Base-by-base conservation (phyloP, 306 rosid genomes). In the Quercus gilva region DNA sequence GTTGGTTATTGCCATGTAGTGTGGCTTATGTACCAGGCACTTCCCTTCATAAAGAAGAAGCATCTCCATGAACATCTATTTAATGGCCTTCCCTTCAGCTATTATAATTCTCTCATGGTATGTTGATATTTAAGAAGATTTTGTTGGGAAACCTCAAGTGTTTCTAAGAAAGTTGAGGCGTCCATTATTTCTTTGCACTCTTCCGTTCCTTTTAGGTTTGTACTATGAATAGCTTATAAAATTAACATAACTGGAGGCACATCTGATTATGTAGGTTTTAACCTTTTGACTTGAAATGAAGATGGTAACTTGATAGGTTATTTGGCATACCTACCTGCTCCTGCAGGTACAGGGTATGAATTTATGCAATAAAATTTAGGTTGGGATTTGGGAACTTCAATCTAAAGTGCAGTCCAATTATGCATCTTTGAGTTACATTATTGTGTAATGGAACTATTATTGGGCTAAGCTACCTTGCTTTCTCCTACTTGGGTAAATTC, bases 21-120 rank as follows among this genome's bases (percentile, higher is more conserved):
- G 79, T 90, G 98, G 97, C 52, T 74, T 67, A 89, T 91, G 92
- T 94, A 91, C 84, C 87, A 89, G 75, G 94, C 98, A 51, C 91
- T 95, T 83, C 94, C 98, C 43, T 88, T 86, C 70, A 76, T 89
- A 75, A 86, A 89, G 84, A 77, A 88, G 92, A 87, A 77, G 73
- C 89, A 88, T 87, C 87, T 89, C 79, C 88, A 85, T 76, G 88
- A 85, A 26, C 84, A 85, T 86, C 58, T 87, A 71, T 89, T 85
- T 75, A 74, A 91, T 69, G 19, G 85, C 60, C 77, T 93, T 61
- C 94, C 97, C 69, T 87, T 88, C 74, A 76, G 88, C 81, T 92
- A 92, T 82, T 89, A 90, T 88, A 90, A 76, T 81, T 89, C 88
- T 74, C 89, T 95, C 76, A 87, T 58, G 94, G 98, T 90, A 84